These are phyloP conservation scores for Rhizopus arrhizus DNA, from an alignment of 371 early-diverging fungal genomes.

Conservation along the genomic window DNA sequence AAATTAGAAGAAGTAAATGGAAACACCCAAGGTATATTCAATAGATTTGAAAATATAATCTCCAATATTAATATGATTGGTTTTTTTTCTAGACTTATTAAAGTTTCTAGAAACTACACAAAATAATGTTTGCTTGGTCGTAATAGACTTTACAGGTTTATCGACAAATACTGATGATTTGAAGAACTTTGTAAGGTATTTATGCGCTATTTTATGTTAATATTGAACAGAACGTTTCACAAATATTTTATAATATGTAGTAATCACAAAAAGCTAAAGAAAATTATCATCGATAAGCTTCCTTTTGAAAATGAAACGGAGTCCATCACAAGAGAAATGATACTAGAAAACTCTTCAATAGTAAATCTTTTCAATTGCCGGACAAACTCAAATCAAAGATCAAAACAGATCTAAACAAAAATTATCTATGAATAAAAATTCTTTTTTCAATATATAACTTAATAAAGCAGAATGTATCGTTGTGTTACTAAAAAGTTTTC, in stretches of 20 bases:
- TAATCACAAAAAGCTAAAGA: not conserved
- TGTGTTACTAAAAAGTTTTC: too few relatives aligned
- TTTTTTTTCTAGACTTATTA: not conserved
- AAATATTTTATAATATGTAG: not conserved
- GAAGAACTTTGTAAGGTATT: slow-evolving; percentile 4
- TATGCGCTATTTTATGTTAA: not conserved
- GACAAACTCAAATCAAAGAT: too few relatives aligned
- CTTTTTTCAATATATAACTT: too few relatives aligned
- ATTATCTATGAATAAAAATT: too few relatives aligned
- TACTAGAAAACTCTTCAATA: too few relatives aligned
- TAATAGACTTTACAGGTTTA: slow-evolving; percentile 24
- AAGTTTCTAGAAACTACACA: not conserved
- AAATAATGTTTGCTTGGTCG: slow-evolving; percentile 18
- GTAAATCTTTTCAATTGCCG: too few relatives aligned
- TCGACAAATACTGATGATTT: slow-evolving; percentile 13
- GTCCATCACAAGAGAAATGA: too few relatives aligned
- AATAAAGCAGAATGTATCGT: too few relatives aligned
- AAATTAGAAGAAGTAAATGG: slow-evolving; percentile 6
- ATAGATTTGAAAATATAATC: slow-evolving; percentile 3
- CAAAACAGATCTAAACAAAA: too few relatives aligned
- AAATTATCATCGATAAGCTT: not conserved
- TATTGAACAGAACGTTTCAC: not conserved
- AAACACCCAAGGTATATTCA: slow-evolving; percentile 3
- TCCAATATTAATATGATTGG: slow-evolving; percentile 3
- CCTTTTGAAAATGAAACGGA: not conserved